Evolutionary conservation across 2,329 filamentous ascomycete genomes (phyloP), one percentile per base, ranked within the genome.

Genomic region (Colletotrichum plurivorum): DNA sequence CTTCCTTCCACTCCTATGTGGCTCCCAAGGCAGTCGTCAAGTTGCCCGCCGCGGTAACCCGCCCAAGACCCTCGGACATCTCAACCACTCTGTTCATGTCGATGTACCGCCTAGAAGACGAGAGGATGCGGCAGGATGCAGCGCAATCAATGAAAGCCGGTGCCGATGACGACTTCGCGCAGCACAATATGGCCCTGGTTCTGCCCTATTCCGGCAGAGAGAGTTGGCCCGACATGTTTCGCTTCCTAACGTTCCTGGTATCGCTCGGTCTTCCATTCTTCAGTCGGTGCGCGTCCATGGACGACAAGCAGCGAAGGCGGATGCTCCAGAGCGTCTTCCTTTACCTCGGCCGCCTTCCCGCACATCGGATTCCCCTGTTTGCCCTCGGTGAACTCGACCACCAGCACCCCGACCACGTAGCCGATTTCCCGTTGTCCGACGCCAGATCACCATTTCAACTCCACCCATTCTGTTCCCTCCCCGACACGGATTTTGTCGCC

Each of bases 241-340:
- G 43, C 45, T n/a, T 53, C 62, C 20, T 66, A 16, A 25, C 48
- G 36, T 43, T 60, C 55, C 27, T 75, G 18, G 83, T 63, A 1
- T 76, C 79, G 71, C 79, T 80, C 4, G 80, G 81, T 46, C 77
- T 75, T 45, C 73, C 75, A 9, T 63, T 63, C 41, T 55, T 55
- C 22, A 13, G 20, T 41, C 36, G 51, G 39, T 63, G 51, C 60
- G 16, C 20, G 9, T 12, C 25, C 9, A 55, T 63, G 60, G 22
- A 18, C 7, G 9, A 48, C 22, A 18, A 36, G 16, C 39, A 55
- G 41, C 60, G 60, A 16, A 18, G 16, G 22, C 15, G 10, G 9
- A 55, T 22, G 13, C 49, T 63, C 22, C 7, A 8, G 9, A 49
- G 49, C 60, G 13, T 55, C 2, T 63, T 36, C 39, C 22, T 46